These are phyloP conservation scores for Ocimum tenuiflorum DNA, from an alignment of 257 asterid genomes.

Conservation along the genomic window DNA sequence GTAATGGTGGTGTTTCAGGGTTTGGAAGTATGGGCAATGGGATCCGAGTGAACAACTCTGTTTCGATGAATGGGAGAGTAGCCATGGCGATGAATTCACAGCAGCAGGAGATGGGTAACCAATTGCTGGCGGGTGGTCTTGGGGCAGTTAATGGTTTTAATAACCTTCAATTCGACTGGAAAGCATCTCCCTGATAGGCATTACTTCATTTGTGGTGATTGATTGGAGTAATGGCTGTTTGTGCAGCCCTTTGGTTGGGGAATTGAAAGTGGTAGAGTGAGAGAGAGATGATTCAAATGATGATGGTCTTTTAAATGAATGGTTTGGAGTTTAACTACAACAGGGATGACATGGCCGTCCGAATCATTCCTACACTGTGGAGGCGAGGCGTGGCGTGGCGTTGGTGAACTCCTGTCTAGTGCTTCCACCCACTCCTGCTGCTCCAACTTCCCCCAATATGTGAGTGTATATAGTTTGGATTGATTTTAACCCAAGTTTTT, in stretches of 20 bases:
- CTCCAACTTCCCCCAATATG: slow-evolving; percentile 32
- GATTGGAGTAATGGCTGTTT: slow-evolving; percentile 31
- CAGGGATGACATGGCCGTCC: slow-evolving; percentile 21
- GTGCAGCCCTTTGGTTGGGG: slow-evolving; percentile 39
- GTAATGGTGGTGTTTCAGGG: slow-evolving; percentile 64
- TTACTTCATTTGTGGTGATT: slow-evolving; percentile 9
- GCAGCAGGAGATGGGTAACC: slow-evolving; percentile 72
- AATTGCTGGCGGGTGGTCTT: slow-evolving; percentile 63
- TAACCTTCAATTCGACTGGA: slow-evolving; percentile 88
- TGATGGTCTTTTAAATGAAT: too few species aligned
- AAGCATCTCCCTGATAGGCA: slow-evolving; percentile 52
- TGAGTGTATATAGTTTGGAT: slow-evolving; percentile 63
- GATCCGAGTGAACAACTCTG: slow-evolving; percentile 46
- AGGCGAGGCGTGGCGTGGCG: slow-evolving; percentile 21
- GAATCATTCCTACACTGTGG: too few species aligned
- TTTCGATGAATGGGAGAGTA: slow-evolving; percentile 67
- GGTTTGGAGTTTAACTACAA: too few species aligned
- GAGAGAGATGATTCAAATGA: slow-evolving; percentile 26
- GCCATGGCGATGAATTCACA: slow-evolving; percentile 63
- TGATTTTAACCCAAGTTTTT: slow-evolving; percentile 36
- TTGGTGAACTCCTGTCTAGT: slow-evolving; percentile 18
- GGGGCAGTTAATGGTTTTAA: slow-evolving; percentile 75
- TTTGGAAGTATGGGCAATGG: slow-evolving; percentile 57
- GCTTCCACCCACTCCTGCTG: slow-evolving; percentile 10
- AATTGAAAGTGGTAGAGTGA: slow-evolving; percentile 15